phyloP scores from a whole-genome alignment of 257 asterid species.

The Osmanthus fragrans region DNA sequence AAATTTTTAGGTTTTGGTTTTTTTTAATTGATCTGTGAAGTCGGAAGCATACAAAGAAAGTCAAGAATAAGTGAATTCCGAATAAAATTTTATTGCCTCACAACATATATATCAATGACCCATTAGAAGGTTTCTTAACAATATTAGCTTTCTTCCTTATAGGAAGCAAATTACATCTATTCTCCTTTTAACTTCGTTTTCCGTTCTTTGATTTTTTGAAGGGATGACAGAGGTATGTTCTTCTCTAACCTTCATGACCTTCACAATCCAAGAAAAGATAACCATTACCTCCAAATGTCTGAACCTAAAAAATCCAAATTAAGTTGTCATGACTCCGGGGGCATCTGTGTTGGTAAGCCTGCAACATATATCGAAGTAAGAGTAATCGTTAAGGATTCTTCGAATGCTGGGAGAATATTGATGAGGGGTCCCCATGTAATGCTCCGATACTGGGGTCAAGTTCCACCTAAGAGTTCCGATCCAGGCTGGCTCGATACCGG shows the following conservation, averaged over 20 bases:
- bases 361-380: slow-evolving; percentile 76
- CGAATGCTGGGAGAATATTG: slow-evolving; percentile 53
- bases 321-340: slow-evolving; percentile 31
- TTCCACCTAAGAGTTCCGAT: slow-evolving; percentile 29
- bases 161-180: not conserved
- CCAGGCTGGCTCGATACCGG: slow-evolving; percentile 86
- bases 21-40: no score
- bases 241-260: slow-evolving; percentile 87
- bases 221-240: slow-evolving; percentile 98
- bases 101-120: no score
- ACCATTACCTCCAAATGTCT: slow-evolving; percentile 17
- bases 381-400: slow-evolving; percentile 40
- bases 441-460: slow-evolving; percentile 84
- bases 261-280: slow-evolving; percentile 46
- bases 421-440: slow-evolving; percentile 84
- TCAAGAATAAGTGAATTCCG: no score
- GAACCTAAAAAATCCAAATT: slow-evolving; percentile 26
- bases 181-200: not conserved
- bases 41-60: no score
- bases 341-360: slow-evolving; percentile 62
- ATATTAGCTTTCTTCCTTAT: not conserved
- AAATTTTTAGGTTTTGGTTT: no score
- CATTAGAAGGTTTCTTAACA: no score
- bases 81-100: no score
- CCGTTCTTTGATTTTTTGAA: slow-evolving; percentile 8